Conservation (phyloP, 306 rosid genomes). For the Corylus americana region DNA sequence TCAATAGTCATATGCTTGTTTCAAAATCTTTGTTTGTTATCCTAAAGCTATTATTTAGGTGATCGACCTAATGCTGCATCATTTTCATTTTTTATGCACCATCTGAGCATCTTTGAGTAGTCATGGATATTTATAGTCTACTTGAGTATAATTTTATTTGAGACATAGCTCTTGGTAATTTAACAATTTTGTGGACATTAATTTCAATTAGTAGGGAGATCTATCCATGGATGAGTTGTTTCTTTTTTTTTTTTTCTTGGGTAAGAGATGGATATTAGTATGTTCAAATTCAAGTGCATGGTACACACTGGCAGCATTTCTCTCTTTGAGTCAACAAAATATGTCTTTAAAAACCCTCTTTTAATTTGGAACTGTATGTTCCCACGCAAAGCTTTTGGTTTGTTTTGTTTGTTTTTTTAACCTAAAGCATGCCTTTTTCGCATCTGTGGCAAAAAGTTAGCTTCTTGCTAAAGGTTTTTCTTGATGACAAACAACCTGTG, state of each 20-base stretch:
- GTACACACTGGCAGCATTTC: background rate
- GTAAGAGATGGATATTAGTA: background rate
- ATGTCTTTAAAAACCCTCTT: background rate
- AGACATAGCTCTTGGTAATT: background rate
- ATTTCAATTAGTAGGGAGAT: background rate
- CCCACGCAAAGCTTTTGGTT: background rate
- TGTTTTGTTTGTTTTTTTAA: background rate
- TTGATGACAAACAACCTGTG: background rate
- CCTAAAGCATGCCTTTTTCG: background rate
- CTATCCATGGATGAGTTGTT: background rate
- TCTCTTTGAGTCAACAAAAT: too few species aligned
- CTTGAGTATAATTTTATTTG: background rate
- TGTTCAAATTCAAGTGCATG: background rate
- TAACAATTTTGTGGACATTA: background rate
- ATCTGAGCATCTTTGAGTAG: background rate
- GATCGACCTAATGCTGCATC: background rate
- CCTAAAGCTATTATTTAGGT: slow-evolving; percentile 14
- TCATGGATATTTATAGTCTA: background rate
- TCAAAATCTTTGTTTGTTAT: slow-evolving; percentile 38
- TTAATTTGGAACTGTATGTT: background rate
- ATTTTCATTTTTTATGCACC: background rate
- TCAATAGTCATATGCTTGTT: slow-evolving; percentile 17
- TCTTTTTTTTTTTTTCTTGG: background rate
- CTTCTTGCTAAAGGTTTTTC: background rate
- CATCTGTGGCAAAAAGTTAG: background rate